These are phyloP conservation scores for Microdochium paspali DNA, from an alignment of 2,329 filamentous ascomycete genomes.

Conservation along the genomic window DNA sequence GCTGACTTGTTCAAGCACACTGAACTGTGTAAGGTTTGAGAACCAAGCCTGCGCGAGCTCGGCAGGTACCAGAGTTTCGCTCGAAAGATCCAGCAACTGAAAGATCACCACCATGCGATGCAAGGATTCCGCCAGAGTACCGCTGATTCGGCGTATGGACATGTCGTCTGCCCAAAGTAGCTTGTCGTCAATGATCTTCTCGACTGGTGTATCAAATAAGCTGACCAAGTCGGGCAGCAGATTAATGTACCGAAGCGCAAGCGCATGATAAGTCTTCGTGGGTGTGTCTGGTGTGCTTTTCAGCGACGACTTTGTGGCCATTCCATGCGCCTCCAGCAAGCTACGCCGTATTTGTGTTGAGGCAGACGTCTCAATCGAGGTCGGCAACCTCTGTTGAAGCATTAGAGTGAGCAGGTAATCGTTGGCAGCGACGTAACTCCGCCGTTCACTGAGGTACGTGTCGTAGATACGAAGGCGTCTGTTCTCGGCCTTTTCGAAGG, in stretches of 20 bases:
- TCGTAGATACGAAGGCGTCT: conserved; percentile 60
- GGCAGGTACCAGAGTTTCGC: conserved; percentile 44
- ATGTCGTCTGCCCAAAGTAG: conserved; percentile 13
- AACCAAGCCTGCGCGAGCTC: conserved; percentile 63
- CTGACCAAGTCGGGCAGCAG: conserved; percentile 38
- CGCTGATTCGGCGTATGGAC: conserved; percentile 15
- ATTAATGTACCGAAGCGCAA: conserved; percentile 38
- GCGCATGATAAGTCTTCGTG: conserved; percentile 28
- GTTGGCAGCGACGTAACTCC: conserved; percentile 55
- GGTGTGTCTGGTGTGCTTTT: conserved; percentile 15
- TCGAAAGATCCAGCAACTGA: conserved; percentile 53
- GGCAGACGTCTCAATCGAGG: conserved; percentile 12
- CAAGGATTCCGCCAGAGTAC: conserved; percentile 51
- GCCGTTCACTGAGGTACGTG: conserved; percentile 63
- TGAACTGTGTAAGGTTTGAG: conserved; percentile 55
- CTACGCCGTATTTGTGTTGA: conserved; percentile 17
- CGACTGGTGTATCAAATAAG: conserved; percentile 36
- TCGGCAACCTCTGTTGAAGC: conserved; percentile 25
- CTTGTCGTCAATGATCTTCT: conserved; percentile 40
- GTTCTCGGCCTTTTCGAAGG: conserved; percentile 53
- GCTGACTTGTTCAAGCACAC: conserved; percentile 59
- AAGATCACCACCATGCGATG: conserved; percentile 69
- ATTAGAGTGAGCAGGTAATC: conserved; percentile 45
- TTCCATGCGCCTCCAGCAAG: conserved; percentile 19
- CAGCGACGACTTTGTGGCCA: conserved; percentile 18